Evolutionary conservation across 78 protist species (phyloP), one percentile per base, ranked within the genome.

Genomic region (Dictyostelium capitatum): DNA sequence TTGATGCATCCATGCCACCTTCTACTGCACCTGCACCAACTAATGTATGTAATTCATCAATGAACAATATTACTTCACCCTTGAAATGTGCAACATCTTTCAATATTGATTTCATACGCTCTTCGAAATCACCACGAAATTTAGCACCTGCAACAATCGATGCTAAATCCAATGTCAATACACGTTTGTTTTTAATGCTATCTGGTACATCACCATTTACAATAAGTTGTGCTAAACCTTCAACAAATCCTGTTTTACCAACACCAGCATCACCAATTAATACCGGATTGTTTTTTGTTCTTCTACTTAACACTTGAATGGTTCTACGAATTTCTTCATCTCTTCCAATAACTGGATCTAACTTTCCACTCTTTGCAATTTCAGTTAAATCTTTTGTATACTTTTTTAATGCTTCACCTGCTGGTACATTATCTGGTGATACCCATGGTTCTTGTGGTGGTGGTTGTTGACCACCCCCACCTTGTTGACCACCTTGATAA

Each of bases 101-200:
- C 15, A 99, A 89, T 48, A 99, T 98, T 3, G 94, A 95, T 97
- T 99, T 98, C 89, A 99, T 89, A 4, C 99, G 79, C 95, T 98
- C 99, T 85, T 99, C 99, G 79, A 99, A 99, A 95, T 99, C 99
- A 69, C 99, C 99, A n/a, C 99, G 81, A 93, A 97, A 98, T 89
- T 96, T 95, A 53, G 99, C 98, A 48, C 99, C 99, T 0, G 99
- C 99, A 0, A 99, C 91, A 48, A 99, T 92, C 19, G 98, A 83
- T 14, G 99, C 99, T 95, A 99, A 67, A 84, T 99, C 99, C 53
- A 99, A 97, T 28, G 98, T 4, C 62, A 90, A 10, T 82, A 99
- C 95, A 47, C 91, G 59, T 90, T 91, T 64, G 15, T 84, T 92
- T 37, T 91, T 91, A 11, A 99, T 72, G 15, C 85, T 25, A 46